Conservation (phyloP, 2,329 filamentous ascomycete genomes). For the Sporothrix pallida region DNA sequence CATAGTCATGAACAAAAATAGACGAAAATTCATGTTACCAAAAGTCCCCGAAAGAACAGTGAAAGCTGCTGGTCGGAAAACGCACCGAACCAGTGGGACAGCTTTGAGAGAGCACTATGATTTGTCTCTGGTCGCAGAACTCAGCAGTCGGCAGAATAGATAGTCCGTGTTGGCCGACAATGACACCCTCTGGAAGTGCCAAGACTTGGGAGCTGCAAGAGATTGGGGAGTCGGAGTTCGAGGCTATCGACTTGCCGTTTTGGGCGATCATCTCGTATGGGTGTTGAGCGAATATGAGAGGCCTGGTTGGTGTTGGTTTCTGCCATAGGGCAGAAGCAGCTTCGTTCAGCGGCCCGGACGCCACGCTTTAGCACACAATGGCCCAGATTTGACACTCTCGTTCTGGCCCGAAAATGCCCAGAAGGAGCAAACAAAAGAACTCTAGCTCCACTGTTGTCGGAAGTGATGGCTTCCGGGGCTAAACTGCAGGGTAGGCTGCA, state of each 20-base stretch:
- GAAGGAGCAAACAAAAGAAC: neutral
- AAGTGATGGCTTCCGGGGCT: constrained; percentile 28
- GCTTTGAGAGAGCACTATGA: too few relatives aligned
- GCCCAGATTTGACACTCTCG: neutral
- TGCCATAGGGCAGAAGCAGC: neutral
- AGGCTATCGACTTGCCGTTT: constrained; percentile 5
- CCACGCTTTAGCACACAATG: neutral
- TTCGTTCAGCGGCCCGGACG: neutral
- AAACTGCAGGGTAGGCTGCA: neutral
- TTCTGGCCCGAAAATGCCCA: neutral
- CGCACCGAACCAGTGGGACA: neutral
- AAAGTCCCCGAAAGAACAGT: neutral
- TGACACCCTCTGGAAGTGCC: neutral
- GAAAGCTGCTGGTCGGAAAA: neutral
- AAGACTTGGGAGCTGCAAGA: neutral
- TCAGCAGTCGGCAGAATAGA: constrained; percentile 15
- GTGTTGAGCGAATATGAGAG: neutral
- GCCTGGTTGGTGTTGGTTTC: too few relatives aligned
- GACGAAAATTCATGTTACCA: neutral
- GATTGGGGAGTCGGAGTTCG: neutral
- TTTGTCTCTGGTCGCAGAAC: too few relatives aligned
- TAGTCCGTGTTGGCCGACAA: constrained; percentile 25
- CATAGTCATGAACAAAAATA: constrained; percentile 13
- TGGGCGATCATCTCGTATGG: neutral
- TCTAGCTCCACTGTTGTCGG: constrained; percentile 1